Evolutionary conservation across 768 basidiomycete species (phyloP).

Genomic region (Collybia sp.): DNA sequence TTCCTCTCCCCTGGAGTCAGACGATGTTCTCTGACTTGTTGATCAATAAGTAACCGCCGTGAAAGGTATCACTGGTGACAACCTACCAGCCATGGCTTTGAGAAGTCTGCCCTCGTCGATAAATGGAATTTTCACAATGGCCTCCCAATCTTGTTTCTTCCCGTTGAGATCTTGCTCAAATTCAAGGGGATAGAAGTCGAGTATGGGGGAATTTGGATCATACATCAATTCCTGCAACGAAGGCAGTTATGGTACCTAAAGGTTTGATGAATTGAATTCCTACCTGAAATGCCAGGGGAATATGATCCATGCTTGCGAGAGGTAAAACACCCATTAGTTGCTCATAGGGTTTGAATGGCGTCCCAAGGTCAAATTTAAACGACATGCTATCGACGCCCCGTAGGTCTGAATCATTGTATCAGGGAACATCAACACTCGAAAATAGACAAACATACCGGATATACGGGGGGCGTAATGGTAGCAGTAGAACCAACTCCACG

Average conservation of each 20-base stretch:
- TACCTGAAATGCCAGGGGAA: constrained; percentile 85
- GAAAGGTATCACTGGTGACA: background rate
- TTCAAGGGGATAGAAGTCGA: constrained; percentile 90
- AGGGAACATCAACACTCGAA: background rate
- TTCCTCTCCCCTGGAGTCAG: constrained; percentile 70
- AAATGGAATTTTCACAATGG: constrained; percentile 97
- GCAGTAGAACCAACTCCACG: constrained; percentile 99
- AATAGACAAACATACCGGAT: constrained; percentile 55
- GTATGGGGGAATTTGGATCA: constrained; percentile 76
- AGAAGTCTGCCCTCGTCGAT: constrained; percentile 81
- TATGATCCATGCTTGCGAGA: constrained; percentile 81
- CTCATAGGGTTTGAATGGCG: constrained; percentile 89
- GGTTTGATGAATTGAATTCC: constrained; percentile 10
- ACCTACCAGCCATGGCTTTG: constrained; percentile 76
- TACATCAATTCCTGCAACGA: constrained; percentile 79
- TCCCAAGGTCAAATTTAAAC: constrained; percentile 86
- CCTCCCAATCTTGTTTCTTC: constrained; percentile 99
- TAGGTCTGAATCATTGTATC: constrained; percentile 25
- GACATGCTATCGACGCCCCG: constrained; percentile 75
- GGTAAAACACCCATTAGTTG: constrained; percentile 99
- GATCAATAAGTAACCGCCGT: background rate
- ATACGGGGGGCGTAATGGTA: constrained; percentile 98
- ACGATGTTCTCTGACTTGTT: constrained; percentile 68
- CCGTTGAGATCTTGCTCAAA: constrained; percentile 96
- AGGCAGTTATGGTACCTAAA: background rate